phyloP scores from a whole-genome alignment of 441 rosid species.

The Capsella rubella region DNA sequence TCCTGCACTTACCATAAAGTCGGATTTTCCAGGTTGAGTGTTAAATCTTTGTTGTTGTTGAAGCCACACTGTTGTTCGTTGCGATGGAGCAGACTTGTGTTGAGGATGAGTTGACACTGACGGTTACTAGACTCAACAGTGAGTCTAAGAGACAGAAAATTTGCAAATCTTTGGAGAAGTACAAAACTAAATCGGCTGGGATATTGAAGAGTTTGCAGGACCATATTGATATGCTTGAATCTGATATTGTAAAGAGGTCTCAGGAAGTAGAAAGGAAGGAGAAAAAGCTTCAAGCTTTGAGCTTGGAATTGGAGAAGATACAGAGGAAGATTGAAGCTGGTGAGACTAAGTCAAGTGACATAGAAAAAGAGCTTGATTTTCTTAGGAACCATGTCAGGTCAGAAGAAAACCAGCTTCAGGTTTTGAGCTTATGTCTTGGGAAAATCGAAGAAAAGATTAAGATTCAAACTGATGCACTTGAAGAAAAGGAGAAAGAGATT shows the following conservation, averaged over 20 bases:
- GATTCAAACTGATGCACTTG: too few relatives aligned
- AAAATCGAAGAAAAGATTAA: background rate
- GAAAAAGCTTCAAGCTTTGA: background rate
- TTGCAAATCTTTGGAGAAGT: background rate
- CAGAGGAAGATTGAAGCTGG: background rate
- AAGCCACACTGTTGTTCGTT: background rate
- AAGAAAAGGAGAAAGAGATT: background rate
- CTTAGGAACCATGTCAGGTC: background rate
- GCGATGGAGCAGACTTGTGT: background rate
- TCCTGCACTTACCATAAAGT: too few relatives aligned
- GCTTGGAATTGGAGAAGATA: background rate
- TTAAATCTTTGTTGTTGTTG: background rate
- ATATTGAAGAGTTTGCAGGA: conserved; percentile 17
- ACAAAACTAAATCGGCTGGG: conserved; percentile 17
- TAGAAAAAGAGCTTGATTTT: background rate
- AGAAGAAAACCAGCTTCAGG: background rate
- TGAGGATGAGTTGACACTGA: background rate
- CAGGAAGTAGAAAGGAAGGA: background rate
- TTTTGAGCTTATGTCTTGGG: background rate
- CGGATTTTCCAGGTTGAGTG: background rate
- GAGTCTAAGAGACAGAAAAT: conserved; percentile 18
- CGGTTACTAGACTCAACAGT: background rate
- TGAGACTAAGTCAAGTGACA: background rate
- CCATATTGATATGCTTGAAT: background rate
- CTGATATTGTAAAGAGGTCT: background rate